These are phyloP conservation scores for Penicillium taxi DNA, from an alignment of 495 filamentous ascomycete species.

Conservation along the genomic window DNA sequence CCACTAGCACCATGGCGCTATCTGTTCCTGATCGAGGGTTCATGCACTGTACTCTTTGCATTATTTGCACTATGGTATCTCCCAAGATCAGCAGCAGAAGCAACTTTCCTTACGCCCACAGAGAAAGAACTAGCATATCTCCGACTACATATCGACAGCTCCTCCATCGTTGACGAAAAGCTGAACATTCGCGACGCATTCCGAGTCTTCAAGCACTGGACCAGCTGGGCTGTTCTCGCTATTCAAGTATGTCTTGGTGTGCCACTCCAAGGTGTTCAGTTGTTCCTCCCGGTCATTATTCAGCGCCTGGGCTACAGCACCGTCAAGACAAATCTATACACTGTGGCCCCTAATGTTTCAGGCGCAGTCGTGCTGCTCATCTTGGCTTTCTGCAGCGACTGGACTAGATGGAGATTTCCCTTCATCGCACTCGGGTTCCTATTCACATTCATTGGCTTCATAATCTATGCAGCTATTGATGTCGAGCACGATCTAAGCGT, in stretches of 20 bases:
- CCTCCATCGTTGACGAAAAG: constrained; percentile 61
- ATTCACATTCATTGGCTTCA: constrained; percentile 66
- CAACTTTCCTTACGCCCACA: constrained; percentile 52
- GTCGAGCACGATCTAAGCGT: constrained; percentile 50
- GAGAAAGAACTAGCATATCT: constrained; percentile 65
- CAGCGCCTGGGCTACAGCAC: constrained; percentile 51
- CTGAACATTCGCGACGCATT: constrained; percentile 60
- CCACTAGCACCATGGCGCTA: constrained; percentile 57
- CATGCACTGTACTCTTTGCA: constrained; percentile 54
- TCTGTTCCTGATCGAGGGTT: constrained; percentile 70
- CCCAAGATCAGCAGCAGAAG: constrained; percentile 53
- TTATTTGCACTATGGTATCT: constrained; percentile 66
- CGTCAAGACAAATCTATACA: constrained; percentile 70
- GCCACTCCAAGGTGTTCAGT: constrained; percentile 58
- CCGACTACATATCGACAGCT: constrained; percentile 68
- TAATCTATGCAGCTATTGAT: constrained; percentile 64
- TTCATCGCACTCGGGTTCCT: constrained; percentile 67
- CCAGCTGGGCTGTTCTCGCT: constrained; percentile 53
- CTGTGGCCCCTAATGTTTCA: constrained; percentile 62
- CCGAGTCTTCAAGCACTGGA: constrained; percentile 54
- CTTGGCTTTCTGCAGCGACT: constrained; percentile 60
- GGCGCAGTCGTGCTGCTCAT: constrained; percentile 64
- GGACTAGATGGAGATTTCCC: constrained; percentile 56
- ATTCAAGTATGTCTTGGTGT: constrained; percentile 73
- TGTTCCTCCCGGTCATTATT: constrained; percentile 73